Evolutionary conservation across 2,329 filamentous ascomycete genomes (phyloP), one percentile per base, ranked within the genome.

Genomic region (Chrysosporium queenslandicum): DNA sequence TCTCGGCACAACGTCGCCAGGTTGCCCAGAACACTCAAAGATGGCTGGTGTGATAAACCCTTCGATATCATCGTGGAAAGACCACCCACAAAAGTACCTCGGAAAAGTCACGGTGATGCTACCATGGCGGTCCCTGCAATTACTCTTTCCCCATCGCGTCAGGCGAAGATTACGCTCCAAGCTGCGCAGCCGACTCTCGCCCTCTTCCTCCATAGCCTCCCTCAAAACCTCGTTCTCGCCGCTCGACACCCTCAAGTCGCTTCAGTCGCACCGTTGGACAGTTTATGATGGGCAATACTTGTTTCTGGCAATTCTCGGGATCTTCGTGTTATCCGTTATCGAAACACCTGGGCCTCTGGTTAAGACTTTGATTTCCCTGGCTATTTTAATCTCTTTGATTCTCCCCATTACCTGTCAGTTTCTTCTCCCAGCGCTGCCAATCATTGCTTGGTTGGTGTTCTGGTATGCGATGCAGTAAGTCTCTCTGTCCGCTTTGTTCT

Each of bases 381-480:
- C 80, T 50, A 76, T 90, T 56, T 74, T 85, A 55, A 74, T 81
- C 59, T 80, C 89, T 29, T 74, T 94, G 36, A 74, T 91, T 41
- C 79, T 95, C 68, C 91, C 91, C 5, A 78, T 87, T 47, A 94
- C 90, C 2, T 79, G 87, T 58, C 91, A 97, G 68, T 94, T 96
- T 68, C 88, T 95, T 66, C 75, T 95, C 39, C 90, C 91, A 8
- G 89, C 89, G 50, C 75, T 92, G 55, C 85, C 87, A 5, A 87
- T 94, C 58, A 84, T 87, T 68, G 83, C 82, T 21, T 97, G 90
- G 80, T 76, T 96, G 37, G 74, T 96, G 46, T 87, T 94, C 67
- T 96, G 95, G 73, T 95, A 92, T 69, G 83, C 85, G 58, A 92
- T 86, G 76, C 85, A 91, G 88, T 94, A 81, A 75, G 87, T 80